Evolutionary conservation across 257 asterid genomes (phyloP).

Genomic region (Lycium barbarum): DNA sequence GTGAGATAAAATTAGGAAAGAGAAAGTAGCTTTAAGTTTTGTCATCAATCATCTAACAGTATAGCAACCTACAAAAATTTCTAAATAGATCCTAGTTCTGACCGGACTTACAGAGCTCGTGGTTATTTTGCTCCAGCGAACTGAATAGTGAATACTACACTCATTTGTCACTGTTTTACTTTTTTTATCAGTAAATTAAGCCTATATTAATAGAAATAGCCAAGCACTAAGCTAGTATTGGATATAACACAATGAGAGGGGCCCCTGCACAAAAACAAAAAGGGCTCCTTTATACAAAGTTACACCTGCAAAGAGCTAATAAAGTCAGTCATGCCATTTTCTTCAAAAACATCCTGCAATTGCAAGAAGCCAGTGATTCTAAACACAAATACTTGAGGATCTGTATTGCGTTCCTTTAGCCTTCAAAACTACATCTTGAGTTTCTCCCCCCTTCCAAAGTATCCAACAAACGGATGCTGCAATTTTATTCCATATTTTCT

Average conservation of each 20-base stretch:
- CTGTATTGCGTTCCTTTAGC: not conserved
- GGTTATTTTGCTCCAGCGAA: not conserved
- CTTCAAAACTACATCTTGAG: not conserved
- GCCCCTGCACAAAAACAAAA: not conserved
- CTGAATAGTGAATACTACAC: not conserved
- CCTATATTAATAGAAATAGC: not conserved
- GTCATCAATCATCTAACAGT: slow-evolving; percentile 19
- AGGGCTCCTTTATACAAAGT: not conserved
- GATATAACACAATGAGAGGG: not conserved
- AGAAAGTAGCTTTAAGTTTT: not conserved
- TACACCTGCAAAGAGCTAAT: not conserved
- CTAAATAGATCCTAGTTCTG: slow-evolving; percentile 8
- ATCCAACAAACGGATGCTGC: not conserved
- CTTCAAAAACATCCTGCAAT: not conserved
- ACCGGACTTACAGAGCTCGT: not conserved
- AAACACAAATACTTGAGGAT: not conserved
- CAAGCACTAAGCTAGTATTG: not conserved
- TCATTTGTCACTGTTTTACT: not conserved
- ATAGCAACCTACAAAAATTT: not conserved
- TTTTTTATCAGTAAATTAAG: not conserved
- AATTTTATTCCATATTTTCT: not conserved
- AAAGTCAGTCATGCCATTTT: not conserved
- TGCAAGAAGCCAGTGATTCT: not conserved
- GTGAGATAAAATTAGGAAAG: slow-evolving; percentile 7
- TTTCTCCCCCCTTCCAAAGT: not conserved